Evolutionary conservation across 176 grass and related monocot species (phyloP).

Genomic region (Triticum timopheevii): DNA sequence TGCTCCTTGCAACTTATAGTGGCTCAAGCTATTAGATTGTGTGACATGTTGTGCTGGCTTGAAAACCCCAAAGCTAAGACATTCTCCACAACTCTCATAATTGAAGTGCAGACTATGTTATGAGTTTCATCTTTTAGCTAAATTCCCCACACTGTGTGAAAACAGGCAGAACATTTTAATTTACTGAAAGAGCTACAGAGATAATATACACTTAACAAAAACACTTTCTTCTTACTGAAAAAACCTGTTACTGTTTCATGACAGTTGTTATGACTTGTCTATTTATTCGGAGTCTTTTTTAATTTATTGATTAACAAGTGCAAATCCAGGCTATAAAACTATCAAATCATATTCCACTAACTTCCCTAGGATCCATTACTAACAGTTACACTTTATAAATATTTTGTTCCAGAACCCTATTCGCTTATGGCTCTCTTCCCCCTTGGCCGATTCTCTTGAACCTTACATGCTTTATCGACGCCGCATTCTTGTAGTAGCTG

Average conservation of each 20-base stretch:
- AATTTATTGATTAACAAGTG: not conserved
- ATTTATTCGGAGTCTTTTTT: not conserved
- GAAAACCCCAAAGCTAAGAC: not conserved
- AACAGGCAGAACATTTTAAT: slow-evolving; percentile 1
- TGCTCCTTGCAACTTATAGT: not conserved
- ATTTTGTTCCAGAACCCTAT: not conserved
- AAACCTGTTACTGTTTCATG: not conserved
- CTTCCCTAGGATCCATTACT: not conserved
- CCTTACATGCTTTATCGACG: not conserved
- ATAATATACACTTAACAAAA: not conserved
- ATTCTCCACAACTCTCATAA: not conserved
- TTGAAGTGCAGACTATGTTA: not conserved
- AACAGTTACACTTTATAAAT: not conserved
- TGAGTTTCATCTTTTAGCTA: not conserved
- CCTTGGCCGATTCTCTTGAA: not conserved
- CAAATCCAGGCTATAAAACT: slow-evolving; percentile 2
- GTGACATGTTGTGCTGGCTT: not conserved
- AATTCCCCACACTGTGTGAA: not conserved
- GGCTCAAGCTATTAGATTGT: not conserved
- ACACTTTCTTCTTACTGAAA: not conserved
- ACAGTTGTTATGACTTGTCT: not conserved
- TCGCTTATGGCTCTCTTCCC: not conserved
- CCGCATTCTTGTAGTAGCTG: not conserved
- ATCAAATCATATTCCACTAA: not conserved
- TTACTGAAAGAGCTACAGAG: not conserved